Evolutionary conservation across 2,329 filamentous ascomycete genomes (phyloP), one percentile per base, ranked within the genome.

Genomic region (Claviceps sp.): DNA sequence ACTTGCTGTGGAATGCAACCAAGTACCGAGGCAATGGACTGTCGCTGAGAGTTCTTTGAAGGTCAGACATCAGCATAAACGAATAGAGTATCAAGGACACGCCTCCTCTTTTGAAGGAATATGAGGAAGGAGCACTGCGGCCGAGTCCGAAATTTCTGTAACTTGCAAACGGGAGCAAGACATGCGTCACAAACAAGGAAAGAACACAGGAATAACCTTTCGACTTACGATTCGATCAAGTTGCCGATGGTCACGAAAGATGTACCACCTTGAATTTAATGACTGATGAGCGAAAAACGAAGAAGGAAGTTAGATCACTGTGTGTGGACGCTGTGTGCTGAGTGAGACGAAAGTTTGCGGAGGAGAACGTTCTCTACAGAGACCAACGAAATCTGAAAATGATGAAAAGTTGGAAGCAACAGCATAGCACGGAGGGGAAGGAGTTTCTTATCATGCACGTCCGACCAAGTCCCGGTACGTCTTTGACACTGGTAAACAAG

Each of bases 351-450:
- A 34, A 34, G 29, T 34, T 11, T 11, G 8, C 20, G 46, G 3
- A 22, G 34, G 22, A 47, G 22, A 22, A 39, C 0, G 20, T 11
- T 39, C 14, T 8, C 11, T 2, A 26, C 14, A 9, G 14, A 39
- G 17, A 13, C 11, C 7, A 17, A 45, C 14, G 38, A 47, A 44
- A 47, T 20, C 52, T 5, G 37, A 50, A 46, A 29, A 50, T 37
- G 37, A 52, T 37, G 40, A 42, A 16, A 16, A 26, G 17, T 29
- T 34, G 22, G 52, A 52, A 51, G 54, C 45, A 50, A 49, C 50
- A 55, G 52, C 52, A 42, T 45, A 37, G 45, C 29, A 37, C 11
- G 7, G 9, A 4, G 47, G 50, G 49, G 49, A 55, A 52, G 55
- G 43, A 13, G 5, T 1, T 14, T 3, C 5, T 38, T 43, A 38